phyloP scores from a whole-genome alignment of 1,139 yeast species.

The Arxiozyma slooffiae region DNA sequence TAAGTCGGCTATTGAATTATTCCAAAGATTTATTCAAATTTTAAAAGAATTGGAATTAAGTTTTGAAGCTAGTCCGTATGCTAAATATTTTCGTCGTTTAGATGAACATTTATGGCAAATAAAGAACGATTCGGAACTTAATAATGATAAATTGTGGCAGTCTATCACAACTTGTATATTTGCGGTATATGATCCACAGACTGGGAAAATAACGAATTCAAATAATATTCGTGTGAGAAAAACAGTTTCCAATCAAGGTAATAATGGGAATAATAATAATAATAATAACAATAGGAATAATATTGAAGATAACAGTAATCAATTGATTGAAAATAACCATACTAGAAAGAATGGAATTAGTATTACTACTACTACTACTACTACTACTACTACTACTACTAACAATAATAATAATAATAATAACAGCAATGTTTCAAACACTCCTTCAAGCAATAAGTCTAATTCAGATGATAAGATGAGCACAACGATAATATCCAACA shows the following conservation, averaged over 20 bases:
- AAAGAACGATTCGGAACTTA: slow-evolving; percentile 23
- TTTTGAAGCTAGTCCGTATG: slow-evolving; percentile 26
- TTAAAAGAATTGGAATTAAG: slow-evolving; percentile 27
- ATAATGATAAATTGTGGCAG: slow-evolving; percentile 26
- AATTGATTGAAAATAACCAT: background rate
- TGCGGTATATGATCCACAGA: slow-evolving; percentile 23
- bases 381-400: background rate
- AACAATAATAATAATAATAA: slow-evolving; percentile 2
- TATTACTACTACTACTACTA: too few relatives aligned
- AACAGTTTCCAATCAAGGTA: slow-evolving; percentile 4
- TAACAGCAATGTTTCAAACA: background rate
- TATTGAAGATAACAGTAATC: background rate
- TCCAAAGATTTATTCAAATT: slow-evolving; percentile 29
- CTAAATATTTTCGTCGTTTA: slow-evolving; percentile 25
- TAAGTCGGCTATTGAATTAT: slow-evolving; percentile 28
- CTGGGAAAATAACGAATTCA: slow-evolving; percentile 19
- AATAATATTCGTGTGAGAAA: slow-evolving; percentile 1
- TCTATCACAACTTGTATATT: slow-evolving; percentile 21
- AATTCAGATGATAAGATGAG: background rate
- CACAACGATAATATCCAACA: background rate
- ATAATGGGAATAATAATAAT: slow-evolving; percentile 6
- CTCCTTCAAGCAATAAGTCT: background rate
- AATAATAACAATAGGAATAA: background rate
- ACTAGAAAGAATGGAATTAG: slow-evolving; percentile 1
- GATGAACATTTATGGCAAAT: slow-evolving; percentile 26